phyloP scores from a whole-genome alignment of 2,329 filamentous ascomycete genomes.

The Fusarium staphyleae region DNA sequence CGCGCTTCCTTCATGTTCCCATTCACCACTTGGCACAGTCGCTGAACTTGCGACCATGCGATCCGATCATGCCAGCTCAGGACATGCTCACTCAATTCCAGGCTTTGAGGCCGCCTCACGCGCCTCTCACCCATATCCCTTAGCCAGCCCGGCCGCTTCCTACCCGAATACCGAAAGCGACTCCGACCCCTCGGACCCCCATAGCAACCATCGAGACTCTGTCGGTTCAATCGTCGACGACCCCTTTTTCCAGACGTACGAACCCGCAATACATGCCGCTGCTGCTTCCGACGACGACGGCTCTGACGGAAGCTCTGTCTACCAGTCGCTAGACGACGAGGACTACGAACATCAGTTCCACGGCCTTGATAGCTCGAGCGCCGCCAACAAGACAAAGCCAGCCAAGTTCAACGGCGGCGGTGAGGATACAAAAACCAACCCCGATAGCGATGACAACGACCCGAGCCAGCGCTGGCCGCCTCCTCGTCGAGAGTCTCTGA shows the following conservation, averaged over 20 bases:
- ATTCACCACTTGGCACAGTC: constrained; percentile 36
- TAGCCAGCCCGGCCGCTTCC: constrained; percentile 31
- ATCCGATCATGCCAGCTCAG: constrained; percentile 38
- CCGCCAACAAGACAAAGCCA: constrained; percentile 10
- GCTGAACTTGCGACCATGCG: constrained; percentile 43
- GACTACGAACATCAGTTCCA: constrained; percentile 45
- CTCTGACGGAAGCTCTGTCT: constrained; percentile 37
- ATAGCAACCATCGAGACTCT: constrained; percentile 52
- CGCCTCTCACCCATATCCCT: constrained; percentile 21
- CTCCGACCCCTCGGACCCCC: constrained; percentile 25
- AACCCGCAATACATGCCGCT: constrained; percentile 43
- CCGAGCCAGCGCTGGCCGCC: constrained; percentile 51
- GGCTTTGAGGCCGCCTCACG: constrained; percentile 21
- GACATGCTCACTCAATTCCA: constrained; percentile 38
- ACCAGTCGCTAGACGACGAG: constrained; percentile 42
- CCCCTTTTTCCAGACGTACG: constrained; percentile 60
- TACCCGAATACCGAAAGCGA: constrained; percentile 36
- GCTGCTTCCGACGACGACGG: constrained; percentile 34
- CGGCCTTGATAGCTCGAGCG: constrained; percentile 19
- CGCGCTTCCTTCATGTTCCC: constrained; percentile 40
- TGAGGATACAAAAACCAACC: constrained; percentile 26
- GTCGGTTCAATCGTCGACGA: constrained; percentile 63
- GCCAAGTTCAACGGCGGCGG: constrained; percentile 20
- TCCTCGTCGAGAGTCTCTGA: constrained; percentile 59
- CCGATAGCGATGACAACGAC: constrained; percentile 40